phyloP scores from a whole-genome alignment of 2,329 filamentous ascomycete genomes.

The Lasiodiplodia citricola region DNA sequence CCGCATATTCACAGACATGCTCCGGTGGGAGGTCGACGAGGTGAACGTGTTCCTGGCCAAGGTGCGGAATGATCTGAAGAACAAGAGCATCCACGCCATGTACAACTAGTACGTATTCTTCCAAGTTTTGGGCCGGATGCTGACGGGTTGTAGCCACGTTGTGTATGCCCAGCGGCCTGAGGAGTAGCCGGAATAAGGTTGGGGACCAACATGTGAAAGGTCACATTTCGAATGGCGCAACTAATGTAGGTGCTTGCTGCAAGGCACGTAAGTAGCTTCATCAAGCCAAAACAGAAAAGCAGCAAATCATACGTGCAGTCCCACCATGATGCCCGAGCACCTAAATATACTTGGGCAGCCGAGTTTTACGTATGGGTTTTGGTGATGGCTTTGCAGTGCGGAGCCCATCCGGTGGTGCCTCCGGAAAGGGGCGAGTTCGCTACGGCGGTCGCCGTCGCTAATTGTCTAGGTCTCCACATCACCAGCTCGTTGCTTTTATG shows the following conservation, averaged over 20 bases:
- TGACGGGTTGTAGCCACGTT: background rate
- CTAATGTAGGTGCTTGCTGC: background rate
- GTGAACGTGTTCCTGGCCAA: conserved; percentile 47
- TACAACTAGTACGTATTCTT: background rate
- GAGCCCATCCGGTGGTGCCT: background rate
- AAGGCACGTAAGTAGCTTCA: background rate
- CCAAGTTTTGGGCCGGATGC: background rate
- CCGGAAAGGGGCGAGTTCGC: background rate
- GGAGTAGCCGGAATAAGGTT: background rate
- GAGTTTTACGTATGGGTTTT: background rate
- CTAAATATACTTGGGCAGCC: background rate
- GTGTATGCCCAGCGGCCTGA: background rate
- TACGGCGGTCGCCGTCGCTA: background rate
- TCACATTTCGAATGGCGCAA: background rate
- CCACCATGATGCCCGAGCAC: background rate
- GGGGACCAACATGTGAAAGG: background rate
- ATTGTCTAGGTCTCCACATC: background rate
- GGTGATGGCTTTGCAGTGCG: background rate
- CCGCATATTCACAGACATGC: conserved; percentile 46
- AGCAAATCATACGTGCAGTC: background rate
- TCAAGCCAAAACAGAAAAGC: background rate
- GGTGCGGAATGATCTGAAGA: conserved; percentile 27
- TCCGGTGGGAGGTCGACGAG: conserved; percentile 50
- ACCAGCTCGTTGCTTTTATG: background rate
- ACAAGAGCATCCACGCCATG: background rate